A percentile compares a stretch with the other conserved stretches of the same genome.
These are phyloP conservation scores for Salix suchowensis DNA, from an alignment of 345 rosid species.

Conservation along the genomic window DNA sequence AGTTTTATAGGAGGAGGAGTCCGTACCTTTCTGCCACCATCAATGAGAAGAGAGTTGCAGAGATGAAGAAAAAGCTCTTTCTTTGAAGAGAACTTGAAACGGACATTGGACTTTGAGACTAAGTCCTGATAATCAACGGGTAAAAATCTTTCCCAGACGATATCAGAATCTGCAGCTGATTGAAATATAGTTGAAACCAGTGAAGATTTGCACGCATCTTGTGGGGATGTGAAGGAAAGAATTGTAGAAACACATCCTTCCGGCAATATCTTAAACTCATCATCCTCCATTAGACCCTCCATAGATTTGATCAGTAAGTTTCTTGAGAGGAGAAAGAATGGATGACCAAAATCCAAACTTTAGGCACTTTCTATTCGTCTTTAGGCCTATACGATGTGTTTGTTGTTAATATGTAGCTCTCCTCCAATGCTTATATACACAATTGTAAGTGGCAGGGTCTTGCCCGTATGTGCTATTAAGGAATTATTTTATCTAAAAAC, in stretches of 20 bases:
- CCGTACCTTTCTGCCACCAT: constrained; percentile 43
- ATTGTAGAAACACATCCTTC: constrained; percentile 54
- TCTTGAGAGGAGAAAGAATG: neutral
- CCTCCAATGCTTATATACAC: neutral
- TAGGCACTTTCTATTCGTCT: neutral
- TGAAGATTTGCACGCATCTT: constrained; percentile 44
- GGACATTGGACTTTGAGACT: constrained; percentile 22
- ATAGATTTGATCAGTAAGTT: neutral
- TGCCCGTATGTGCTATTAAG: neutral
- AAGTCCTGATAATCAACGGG: constrained; percentile 35
- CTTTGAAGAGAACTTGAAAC: constrained; percentile 39
- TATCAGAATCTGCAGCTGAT: constrained; percentile 59
- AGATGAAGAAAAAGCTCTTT: constrained; percentile 50
- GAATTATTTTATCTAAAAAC: too few relatives aligned
- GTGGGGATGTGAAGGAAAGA: constrained; percentile 58
- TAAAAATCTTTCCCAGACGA: constrained; percentile 54
- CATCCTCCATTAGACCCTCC: neutral
- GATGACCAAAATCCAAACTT: neutral
- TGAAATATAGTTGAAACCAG: constrained; percentile 42
- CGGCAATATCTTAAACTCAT: constrained; percentile 33
- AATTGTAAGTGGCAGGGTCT: neutral
- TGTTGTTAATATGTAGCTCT: neutral
- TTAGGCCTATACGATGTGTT: neutral
- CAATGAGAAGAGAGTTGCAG: constrained; percentile 44
- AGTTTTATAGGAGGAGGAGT: neutral